A percentile compares a stretch with the other conserved stretches of the same genome.
Evolutionary conservation across 352 stramenopile species (phyloP).

Genomic region (Phytophthora megakarya): DNA sequence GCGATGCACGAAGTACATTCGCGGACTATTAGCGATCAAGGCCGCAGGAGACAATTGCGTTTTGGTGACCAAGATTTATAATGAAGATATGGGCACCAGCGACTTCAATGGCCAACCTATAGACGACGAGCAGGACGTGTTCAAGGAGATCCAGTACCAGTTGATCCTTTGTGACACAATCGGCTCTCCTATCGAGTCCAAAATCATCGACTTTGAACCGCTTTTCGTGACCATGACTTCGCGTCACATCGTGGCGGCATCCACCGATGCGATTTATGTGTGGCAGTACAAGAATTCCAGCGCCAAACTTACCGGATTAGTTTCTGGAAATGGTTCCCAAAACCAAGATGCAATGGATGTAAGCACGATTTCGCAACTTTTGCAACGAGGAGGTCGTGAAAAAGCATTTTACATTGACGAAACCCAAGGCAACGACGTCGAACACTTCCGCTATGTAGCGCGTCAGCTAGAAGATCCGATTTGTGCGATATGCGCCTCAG

Average conservation of each 20-base stretch:
- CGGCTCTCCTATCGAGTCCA: conserved; percentile 82
- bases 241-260: conserved; percentile 81
- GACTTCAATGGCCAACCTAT: conserved; percentile 30
- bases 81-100: conserved; percentile 59
- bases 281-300: conserved; percentile 93
- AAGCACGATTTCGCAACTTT: conserved; percentile 64
- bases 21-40: conserved; percentile 76
- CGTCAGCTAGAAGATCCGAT: conserved; percentile 86
- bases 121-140: conserved; percentile 29
- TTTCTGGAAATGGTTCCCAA: conserved; percentile 30
- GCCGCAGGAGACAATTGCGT: conserved; percentile 87
- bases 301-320: conserved; percentile 74
- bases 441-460: conserved; percentile 71
- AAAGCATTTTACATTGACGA: conserved; percentile 92
- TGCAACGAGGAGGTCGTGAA: conserved; percentile 77
- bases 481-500: conserved; percentile 82
- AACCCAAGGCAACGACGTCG: conserved; percentile 71
- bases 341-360: conserved; percentile 54
- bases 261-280: conserved; percentile 86
- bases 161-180: conserved; percentile 90
- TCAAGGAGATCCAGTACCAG: conserved; percentile 80
- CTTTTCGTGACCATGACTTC: conserved; percentile 88
- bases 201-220: conserved; percentile 86
- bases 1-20: conserved; percentile 87
- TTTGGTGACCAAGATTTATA: conserved; percentile 83